phyloP scores from a whole-genome alignment of 1,284 basidiomycete genomes.

The Ganoderma sinense region DNA sequence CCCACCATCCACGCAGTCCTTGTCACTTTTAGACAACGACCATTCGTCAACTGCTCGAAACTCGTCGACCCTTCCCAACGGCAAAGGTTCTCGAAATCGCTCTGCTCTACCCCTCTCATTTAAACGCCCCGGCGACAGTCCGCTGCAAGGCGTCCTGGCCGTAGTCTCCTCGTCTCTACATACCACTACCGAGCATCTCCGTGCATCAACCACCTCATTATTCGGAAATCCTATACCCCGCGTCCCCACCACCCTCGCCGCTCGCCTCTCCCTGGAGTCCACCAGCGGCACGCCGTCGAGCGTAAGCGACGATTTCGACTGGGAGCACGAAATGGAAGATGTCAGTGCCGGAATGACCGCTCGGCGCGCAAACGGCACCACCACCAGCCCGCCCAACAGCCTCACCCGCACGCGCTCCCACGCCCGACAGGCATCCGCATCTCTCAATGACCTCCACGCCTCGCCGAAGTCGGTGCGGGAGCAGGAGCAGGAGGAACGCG shows the following conservation, averaged over 20 bases:
- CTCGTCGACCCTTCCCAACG: constrained; percentile 17
- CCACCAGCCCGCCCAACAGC: background rate
- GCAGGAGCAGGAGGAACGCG: constrained; percentile 16
- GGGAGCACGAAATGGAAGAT: constrained; percentile 40
- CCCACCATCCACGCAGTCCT: constrained; percentile 33
- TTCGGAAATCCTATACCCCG: constrained; percentile 31
- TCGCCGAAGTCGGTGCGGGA: background rate
- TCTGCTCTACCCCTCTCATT: constrained; percentile 16
- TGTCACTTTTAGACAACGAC: constrained; percentile 5
- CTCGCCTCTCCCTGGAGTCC: constrained; percentile 40
- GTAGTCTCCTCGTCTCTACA: constrained; percentile 26
- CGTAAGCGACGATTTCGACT: constrained; percentile 41
- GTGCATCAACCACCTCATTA: constrained; percentile 24
- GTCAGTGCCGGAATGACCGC: constrained; percentile 25
- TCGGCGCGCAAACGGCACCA: background rate
- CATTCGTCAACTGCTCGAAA: constrained; percentile 1
- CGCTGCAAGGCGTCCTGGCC: constrained; percentile 24
- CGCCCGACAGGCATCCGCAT: constrained; percentile 13
- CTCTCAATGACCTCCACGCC: constrained; percentile 15
- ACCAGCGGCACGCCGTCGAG: constrained; percentile 37
- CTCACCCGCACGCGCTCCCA: constrained; percentile 1
- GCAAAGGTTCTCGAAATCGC: constrained; percentile 9
- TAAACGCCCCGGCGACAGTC: constrained; percentile 15
- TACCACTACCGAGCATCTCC: constrained; percentile 22
- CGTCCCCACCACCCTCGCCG: constrained; percentile 27